These are phyloP conservation scores for Neurospora sp. DNA, from an alignment of 495 filamentous ascomycete genomes.

Conservation along the genomic window DNA sequence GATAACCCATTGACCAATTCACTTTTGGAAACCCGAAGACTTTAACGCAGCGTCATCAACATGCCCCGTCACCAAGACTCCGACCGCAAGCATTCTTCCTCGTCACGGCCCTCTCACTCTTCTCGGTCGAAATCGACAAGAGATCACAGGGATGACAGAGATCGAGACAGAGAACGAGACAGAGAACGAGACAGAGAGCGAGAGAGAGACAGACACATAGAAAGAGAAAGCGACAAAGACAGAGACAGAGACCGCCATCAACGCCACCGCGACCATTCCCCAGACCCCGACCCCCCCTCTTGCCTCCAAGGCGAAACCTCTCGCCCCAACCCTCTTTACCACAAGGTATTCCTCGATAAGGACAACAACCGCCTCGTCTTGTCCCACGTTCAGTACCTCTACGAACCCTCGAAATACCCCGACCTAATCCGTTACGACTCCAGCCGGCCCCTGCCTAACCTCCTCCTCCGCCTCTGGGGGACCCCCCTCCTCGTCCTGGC, in stretches of 20 bases:
- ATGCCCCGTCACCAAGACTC: not conserved
- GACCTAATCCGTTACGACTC: not conserved
- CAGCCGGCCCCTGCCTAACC: not conserved
- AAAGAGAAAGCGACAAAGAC: not conserved
- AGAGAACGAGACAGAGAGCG: not conserved
- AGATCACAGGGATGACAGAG: not conserved
- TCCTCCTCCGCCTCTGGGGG: not conserved
- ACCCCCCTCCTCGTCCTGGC: not conserved
- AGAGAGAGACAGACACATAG: not conserved
- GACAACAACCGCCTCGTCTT: not conserved
- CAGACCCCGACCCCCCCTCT: not conserved
- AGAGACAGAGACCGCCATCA: not conserved
- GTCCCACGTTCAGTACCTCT: not conserved
- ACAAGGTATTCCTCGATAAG: not conserved
- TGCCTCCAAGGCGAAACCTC: not conserved
- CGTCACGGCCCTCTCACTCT: not conserved
- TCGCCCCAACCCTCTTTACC: not conserved
- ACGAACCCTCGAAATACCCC: not conserved
- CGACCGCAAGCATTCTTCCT: not conserved
- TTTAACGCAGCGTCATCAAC: not conserved
- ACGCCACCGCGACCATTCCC: not conserved
- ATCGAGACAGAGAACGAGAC: not conserved
- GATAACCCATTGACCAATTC: not conserved
- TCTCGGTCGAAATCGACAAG: not conserved
- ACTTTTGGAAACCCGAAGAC: not conserved